These are phyloP conservation scores for Cutaneotrichosporon dermatis DNA, from an alignment of 1,284 basidiomycete genomes.

Conservation along the genomic window DNA sequence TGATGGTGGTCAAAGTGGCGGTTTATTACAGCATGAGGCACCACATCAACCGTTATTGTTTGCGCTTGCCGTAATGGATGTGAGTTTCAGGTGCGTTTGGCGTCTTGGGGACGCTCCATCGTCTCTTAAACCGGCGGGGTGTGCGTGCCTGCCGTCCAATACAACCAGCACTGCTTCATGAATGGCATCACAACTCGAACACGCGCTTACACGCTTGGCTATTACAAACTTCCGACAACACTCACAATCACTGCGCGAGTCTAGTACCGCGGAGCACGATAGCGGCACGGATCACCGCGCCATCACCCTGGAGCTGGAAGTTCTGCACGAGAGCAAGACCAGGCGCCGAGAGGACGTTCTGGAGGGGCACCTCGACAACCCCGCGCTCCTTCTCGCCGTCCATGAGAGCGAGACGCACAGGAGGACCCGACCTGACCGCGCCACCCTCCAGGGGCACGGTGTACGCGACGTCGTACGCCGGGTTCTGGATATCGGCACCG, in stretches of 20 bases:
- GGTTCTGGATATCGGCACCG: slow-evolving; percentile 17
- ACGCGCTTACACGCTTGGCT: too few relatives aligned
- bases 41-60: too few relatives aligned
- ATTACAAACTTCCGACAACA: too few relatives aligned
- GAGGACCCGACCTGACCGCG: slow-evolving; percentile 4
- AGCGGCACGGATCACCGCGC: slow-evolving; percentile 8
- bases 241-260: not conserved
- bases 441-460: slow-evolving; percentile 5
- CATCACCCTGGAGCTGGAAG: slow-evolving; percentile 5
- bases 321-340: slow-evolving; percentile 5
- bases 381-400: slow-evolving; percentile 14
- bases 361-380: slow-evolving; percentile 7
- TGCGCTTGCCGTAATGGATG: too few relatives aligned
- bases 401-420: slow-evolving; percentile 9
- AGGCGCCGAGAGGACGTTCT: slow-evolving; percentile 8
- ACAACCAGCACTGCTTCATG: too few relatives aligned
- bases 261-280: slow-evolving; percentile 8
- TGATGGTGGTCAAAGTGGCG: too few relatives aligned
- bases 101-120: too few relatives aligned
- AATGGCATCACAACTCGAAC: too few relatives aligned
- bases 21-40: too few relatives aligned
- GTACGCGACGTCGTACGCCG: slow-evolving; percentile 10
- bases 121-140: too few relatives aligned
- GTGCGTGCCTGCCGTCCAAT: too few relatives aligned
- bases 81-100: too few relatives aligned